Evolutionary conservation across 345 rosid genomes (phyloP), one percentile per base, ranked within the genome.

Genomic region (Camelina sativa): DNA sequence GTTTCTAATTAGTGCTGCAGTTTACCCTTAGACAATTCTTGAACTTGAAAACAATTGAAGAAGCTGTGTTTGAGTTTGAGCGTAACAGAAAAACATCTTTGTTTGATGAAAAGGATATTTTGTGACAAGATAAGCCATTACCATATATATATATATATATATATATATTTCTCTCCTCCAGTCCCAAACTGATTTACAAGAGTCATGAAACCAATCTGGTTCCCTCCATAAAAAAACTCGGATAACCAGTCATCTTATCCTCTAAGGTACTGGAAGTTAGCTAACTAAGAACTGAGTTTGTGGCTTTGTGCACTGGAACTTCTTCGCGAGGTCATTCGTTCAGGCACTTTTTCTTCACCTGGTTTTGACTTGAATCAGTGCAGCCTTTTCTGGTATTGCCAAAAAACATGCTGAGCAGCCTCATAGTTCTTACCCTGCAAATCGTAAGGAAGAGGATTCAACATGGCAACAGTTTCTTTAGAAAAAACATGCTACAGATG

Each of bases 381-480:
- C 17, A 16, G 51, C 53, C 12, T 41, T 57, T 28, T n/a, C 47
- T 56, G 57, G n/a, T 19, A 58, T n/a, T 32, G 74, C 57, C 67
- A n/a, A 47, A 47, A 51, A 62, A 7, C 43, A 72, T 51, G 69
- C 43, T 52, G 9, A 47, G 8, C 16, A 73, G 15, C 37, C 1
- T 54, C 47, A 11, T 16, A 28, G 53, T 53, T 50, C 76, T 30
- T 30, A 22, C 57, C 46, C 58, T 55, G 71, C 50, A 65, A 73
- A 65, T 56, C 57, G 8, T 55, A 44, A 44, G 54, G 64, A 41
- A 41, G 53, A 55, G 3, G 13, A 46, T 6, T 74, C 43, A 58
- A 57, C 52, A 58, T 43, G 32, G 35, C 35, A 46, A 46, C 34
- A 4, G 30, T 28, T 28, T 28, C 30, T 28, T 28, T 25, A 4